Evolutionary conservation across 768 basidiomycete species (phyloP).

Genomic region (Paxillus rubicundulus): DNA sequence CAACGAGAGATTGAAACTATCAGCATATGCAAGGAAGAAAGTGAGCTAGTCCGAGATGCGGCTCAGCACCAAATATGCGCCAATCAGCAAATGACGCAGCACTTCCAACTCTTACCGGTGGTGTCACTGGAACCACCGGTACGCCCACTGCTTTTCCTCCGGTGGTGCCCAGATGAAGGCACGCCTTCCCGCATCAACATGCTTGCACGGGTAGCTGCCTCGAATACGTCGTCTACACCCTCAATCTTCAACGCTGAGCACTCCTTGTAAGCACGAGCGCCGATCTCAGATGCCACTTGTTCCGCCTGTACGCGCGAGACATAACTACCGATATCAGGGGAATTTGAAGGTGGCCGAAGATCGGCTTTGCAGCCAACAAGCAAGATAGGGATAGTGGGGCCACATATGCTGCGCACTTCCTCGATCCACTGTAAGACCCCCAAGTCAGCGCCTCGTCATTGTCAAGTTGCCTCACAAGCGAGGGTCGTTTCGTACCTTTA

Average conservation of each 20-base stretch:
- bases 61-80: not conserved
- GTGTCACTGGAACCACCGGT: constrained; percentile 37
- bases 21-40: not conserved
- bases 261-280: constrained; percentile 92
- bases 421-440: constrained; percentile 82
- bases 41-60: not conserved
- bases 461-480: constrained; percentile 1
- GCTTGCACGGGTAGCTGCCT: constrained; percentile 93
- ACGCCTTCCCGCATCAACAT: constrained; percentile 93
- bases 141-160: constrained; percentile 54
- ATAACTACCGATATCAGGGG: constrained; percentile 50
- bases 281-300: constrained; percentile 77
- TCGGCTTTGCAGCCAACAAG: constrained; percentile 97
- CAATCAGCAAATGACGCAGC: constrained; percentile 66
- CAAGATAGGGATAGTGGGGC: constrained; percentile 86
- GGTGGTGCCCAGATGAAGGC: constrained; percentile 49
- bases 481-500: constrained; percentile 58
- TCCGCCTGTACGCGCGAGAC: constrained; percentile 82
- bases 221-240: constrained; percentile 96
- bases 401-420: constrained; percentile 96
- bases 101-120: constrained; percentile 48
- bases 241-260: constrained; percentile 88
- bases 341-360: constrained; percentile 61
- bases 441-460: constrained; percentile 10
- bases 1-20: not conserved